Evolutionary conservation across 805 yeast species (phyloP).

Genomic region (Tetrapisispora fleetii): DNA sequence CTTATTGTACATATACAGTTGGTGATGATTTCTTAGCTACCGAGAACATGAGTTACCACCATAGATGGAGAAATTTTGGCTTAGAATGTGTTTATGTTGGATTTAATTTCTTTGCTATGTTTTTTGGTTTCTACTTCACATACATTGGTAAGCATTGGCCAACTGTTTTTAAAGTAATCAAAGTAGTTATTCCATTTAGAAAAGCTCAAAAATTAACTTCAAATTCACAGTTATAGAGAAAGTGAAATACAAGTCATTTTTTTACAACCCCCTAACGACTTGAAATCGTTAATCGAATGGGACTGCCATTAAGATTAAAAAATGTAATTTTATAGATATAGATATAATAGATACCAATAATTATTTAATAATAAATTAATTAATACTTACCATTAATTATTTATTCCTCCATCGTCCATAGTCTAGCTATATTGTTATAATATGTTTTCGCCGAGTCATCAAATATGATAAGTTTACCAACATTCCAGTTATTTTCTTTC

Average conservation of each 20-base stretch:
- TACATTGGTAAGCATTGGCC: constrained; percentile 16
- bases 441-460: constrained; percentile 24
- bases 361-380: background rate
- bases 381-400: background rate
- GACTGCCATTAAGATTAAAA: background rate
- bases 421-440: constrained; percentile 23
- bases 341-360: background rate
- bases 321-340: constrained; percentile 1
- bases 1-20: constrained; percentile 40
- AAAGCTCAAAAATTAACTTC: background rate
- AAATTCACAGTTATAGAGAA: background rate
- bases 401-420: constrained; percentile 6
- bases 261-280: background rate
- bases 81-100: constrained; percentile 41
- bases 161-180: constrained; percentile 4
- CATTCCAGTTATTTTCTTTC: constrained; percentile 1
- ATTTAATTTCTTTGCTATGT: constrained; percentile 36
- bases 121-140: constrained; percentile 40
- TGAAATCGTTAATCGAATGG: background rate
- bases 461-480: constrained; percentile 5
- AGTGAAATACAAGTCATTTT: background rate
- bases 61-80: constrained; percentile 52
- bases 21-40: constrained; percentile 45
- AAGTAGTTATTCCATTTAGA: background rate
- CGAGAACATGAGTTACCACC: constrained; percentile 21